phyloP scores from a whole-genome alignment of 352 stramenopile species.

The Phytophthora sansomeana region DNA sequence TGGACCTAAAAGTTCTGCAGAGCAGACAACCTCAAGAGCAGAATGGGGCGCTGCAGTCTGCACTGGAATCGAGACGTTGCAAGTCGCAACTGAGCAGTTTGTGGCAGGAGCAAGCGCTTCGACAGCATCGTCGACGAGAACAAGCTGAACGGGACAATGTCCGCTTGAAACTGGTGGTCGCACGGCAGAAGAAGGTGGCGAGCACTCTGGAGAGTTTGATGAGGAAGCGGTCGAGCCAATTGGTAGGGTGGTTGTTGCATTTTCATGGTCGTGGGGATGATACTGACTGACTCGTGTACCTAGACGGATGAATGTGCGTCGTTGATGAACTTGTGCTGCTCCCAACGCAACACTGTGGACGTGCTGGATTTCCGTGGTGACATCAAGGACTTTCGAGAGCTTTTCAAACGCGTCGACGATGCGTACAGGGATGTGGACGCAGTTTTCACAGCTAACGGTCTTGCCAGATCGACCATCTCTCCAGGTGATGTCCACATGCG shows the following conservation, averaged over 20 bases:
- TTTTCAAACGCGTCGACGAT: slow-evolving; percentile 31
- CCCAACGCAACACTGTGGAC: slow-evolving; percentile 7
- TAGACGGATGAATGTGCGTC: slow-evolving; percentile 29
- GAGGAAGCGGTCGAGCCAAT: slow-evolving; percentile 23
- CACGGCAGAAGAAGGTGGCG: slow-evolving; percentile 47
- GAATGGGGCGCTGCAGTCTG: neutral
- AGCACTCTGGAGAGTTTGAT: slow-evolving; percentile 42
- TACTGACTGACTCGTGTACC: slow-evolving; percentile 7
- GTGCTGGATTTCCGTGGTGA: slow-evolving; percentile 33
- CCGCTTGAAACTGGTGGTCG: slow-evolving; percentile 36
- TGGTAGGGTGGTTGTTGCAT: slow-evolving; percentile 13
- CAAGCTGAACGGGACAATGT: slow-evolving; percentile 39
- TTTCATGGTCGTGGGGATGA: neutral
- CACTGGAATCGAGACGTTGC: neutral
- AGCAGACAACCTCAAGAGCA: slow-evolving; percentile 6
- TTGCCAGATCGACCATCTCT: slow-evolving; percentile 19
- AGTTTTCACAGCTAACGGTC: slow-evolving; percentile 31
- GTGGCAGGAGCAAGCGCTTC: slow-evolving; percentile 28
- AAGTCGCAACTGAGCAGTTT: slow-evolving; percentile 22
- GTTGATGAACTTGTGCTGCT: slow-evolving; percentile 27
- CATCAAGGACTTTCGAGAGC: slow-evolving; percentile 19
- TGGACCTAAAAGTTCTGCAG: slow-evolving; percentile 34
- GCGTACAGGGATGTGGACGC: slow-evolving; percentile 25
- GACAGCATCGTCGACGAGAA: slow-evolving; percentile 18
- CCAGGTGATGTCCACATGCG: slow-evolving; percentile 32